phyloP scores from a whole-genome alignment of 176 grass and related monocot genomes.

The Musa schizocarpa region DNA sequence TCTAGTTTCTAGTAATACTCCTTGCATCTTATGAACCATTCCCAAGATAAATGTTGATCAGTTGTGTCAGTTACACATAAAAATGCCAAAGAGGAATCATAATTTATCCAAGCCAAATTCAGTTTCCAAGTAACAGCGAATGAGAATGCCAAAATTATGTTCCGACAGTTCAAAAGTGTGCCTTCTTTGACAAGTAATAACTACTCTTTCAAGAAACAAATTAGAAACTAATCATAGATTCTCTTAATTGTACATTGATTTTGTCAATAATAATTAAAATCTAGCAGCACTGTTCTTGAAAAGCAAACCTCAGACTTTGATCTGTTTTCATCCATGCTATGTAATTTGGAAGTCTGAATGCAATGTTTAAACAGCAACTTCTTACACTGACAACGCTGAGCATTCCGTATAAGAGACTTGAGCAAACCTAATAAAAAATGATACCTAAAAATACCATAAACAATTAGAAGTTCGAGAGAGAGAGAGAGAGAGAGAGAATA shows the following conservation, averaged over 20 bases:
- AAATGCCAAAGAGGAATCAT: neutral
- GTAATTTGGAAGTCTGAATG: conserved; percentile 1
- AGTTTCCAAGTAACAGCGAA: neutral
- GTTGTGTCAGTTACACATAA: neutral
- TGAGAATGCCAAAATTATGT: neutral
- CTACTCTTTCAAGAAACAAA: neutral
- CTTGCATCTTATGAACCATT: neutral
- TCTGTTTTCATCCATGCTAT: neutral
- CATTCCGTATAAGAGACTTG: conserved; percentile 49
- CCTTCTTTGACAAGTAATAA: neutral
- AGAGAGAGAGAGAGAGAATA: neutral
- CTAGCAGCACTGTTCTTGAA: neutral
- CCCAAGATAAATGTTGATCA: neutral
- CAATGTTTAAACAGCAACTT: conserved; percentile 54
- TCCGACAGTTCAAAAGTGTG: neutral
- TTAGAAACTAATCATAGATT: neutral
- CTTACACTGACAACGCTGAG: conserved; percentile 46
- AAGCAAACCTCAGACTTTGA: neutral
- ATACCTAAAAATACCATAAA: conserved; percentile 26
- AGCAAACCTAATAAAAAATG: conserved; percentile 25
- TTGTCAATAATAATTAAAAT: neutral
- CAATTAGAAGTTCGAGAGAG: neutral
- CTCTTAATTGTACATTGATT: neutral
- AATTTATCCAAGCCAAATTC: too few relatives aligned
- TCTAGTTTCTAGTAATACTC: neutral